Evolutionary conservation across 2,329 filamentous ascomycete species (phyloP), one percentile per base, ranked within the genome.

Genomic region (Cladosporium phlei): DNA sequence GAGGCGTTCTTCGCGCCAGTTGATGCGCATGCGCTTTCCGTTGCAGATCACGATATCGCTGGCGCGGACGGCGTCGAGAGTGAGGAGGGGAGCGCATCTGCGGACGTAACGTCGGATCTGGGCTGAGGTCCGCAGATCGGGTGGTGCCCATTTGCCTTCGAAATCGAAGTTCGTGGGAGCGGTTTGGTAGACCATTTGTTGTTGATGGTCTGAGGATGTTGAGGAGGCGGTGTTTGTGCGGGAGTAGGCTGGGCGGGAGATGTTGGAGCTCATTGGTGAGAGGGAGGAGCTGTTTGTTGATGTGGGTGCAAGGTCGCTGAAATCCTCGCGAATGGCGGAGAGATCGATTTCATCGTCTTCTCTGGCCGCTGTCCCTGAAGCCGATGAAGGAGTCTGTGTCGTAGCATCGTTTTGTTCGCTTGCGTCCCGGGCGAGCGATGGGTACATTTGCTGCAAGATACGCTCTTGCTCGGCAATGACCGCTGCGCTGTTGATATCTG

Each of bases 381-480:
- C 9, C 9, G 12, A 20, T 2, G 28, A 10, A 3, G 27, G 7
- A 4, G 38, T 21, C 10, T 24, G 2, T 12, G 38, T 29, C 14
- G 14, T 21, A 22, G 28, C 20, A 25, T 25, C 11, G 12, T 19
- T 44, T 19, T 32, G 47, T 32, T 20, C 44, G 9, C 19, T 29
- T 7, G 21, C 27, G 12, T 38, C 52, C 30, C 56, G 45, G 3
- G 65, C 67, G 25, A 74, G 62, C 25, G 67, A 55, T 17, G 72
- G 72, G 52, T 71, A 75, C 54, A 73, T 64, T 20, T 68, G 62
- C 34, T 68, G 65, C 50, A 75, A 66, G 43, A 75, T 69, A 12
- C 67, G 68, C 55, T 74, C 70, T 50, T 75, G 72, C 57, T 75
- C 66, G 14, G 66, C 69, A 38, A 75, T 62, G 34, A 74, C 59